Percentiles rank a stretch among this genome's conserved stretches.
Evolutionary conservation across 768 basidiomycete genomes (phyloP).

Genomic region (Leccinum arenicola): DNA sequence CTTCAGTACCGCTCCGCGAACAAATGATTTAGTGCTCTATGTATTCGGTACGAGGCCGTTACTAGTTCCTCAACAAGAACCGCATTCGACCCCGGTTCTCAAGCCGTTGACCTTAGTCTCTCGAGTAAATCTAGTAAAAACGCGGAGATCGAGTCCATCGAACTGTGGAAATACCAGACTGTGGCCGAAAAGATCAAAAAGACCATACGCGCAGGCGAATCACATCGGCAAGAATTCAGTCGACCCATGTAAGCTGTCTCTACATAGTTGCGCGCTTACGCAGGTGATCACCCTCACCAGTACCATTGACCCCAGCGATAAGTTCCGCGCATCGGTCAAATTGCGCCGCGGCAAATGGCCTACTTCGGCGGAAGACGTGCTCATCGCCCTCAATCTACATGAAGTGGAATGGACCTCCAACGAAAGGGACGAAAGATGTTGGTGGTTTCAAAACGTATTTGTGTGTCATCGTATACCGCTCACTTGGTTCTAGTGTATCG

Average conservation of each 20-base stretch:
- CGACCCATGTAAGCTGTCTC: slow-evolving; percentile 7
- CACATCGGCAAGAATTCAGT: neutral
- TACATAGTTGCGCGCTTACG: neutral
- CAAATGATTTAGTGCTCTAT: neutral
- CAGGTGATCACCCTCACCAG: slow-evolving; percentile 2
- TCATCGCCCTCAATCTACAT: slow-evolving; percentile 2
- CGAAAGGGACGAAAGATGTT: slow-evolving; percentile 2
- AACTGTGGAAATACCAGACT: too few relatives aligned
- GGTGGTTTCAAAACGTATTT: neutral
- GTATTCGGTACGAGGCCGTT: neutral
- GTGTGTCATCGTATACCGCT: neutral
- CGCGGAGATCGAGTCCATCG: too few relatives aligned
- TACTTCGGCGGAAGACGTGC: neutral
- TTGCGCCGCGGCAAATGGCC: neutral
- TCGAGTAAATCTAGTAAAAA: too few relatives aligned
- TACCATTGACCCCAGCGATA: neutral
- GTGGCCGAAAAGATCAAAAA: neutral
- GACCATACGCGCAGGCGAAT: neutral
- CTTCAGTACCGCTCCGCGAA: neutral
- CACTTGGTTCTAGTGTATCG: slow-evolving; percentile 7
- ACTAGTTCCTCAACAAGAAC: neutral
- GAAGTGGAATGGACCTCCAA: neutral
- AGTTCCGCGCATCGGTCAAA: neutral
- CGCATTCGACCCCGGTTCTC: neutral
- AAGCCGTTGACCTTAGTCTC: neutral